Conservation (phyloP, 2,329 filamentous ascomycete species). For the Tolypocladium ophioglossoides region DNA sequence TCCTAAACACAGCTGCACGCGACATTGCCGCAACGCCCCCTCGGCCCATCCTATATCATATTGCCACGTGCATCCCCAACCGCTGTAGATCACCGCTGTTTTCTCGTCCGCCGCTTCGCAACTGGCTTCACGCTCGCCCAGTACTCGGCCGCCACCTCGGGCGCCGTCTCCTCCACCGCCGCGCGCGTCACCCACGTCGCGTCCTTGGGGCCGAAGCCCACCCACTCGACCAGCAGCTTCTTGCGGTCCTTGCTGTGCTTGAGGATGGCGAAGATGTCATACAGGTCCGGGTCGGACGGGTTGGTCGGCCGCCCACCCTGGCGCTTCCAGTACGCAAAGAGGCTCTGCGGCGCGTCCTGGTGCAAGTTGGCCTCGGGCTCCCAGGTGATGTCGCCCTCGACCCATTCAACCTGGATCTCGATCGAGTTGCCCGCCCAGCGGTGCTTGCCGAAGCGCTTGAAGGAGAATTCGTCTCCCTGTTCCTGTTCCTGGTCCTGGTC, state of each 20-base stretch:
- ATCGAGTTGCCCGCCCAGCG: constrained; percentile 19
- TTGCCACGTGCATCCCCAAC: background rate
- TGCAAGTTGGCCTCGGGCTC: constrained; percentile 22
- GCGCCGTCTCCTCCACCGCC: constrained; percentile 15
- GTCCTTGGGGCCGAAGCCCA: constrained; percentile 19
- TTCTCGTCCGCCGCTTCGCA: background rate
- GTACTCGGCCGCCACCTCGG: constrained; percentile 16
- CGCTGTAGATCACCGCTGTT: background rate
- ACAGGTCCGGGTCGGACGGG: constrained; percentile 17
- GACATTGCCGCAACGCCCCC: background rate
- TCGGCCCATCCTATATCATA: background rate
- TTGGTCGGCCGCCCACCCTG: constrained; percentile 21
- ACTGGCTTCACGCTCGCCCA: constrained; percentile 5
- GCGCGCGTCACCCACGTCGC: constrained; percentile 18
- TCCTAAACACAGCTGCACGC: background rate
- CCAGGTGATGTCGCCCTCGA: constrained; percentile 19
- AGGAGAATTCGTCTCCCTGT: constrained; percentile 5
- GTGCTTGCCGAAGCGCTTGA: constrained; percentile 14
- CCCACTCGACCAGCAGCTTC: constrained; percentile 23
- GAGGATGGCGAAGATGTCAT: constrained; percentile 21
- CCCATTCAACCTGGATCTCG: constrained; percentile 21
- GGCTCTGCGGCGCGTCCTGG: constrained; percentile 16
- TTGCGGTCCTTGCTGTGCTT: constrained; percentile 17
- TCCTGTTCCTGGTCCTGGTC: background rate
- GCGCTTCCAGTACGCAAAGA: constrained; percentile 22